Percentiles rank a stretch among this genome's conserved stretches.
phyloP scores from a whole-genome alignment of 768 basidiomycete genomes.

The Termitomyces sp. region DNA sequence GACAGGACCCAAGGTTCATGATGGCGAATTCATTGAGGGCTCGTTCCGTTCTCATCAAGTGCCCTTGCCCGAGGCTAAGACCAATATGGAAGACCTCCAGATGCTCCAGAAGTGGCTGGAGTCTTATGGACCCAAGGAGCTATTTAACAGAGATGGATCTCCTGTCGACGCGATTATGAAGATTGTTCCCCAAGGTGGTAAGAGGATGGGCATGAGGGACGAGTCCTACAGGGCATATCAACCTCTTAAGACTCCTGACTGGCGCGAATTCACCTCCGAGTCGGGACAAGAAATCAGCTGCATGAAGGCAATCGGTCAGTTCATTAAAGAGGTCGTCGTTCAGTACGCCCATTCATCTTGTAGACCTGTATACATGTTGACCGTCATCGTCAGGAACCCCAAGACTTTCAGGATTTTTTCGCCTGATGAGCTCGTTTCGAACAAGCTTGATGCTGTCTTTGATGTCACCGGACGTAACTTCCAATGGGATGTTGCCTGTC shows the following conservation, averaged over 20 bases:
- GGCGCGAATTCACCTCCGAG: slow-evolving; percentile 47
- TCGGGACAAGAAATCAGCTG: slow-evolving; percentile 62
- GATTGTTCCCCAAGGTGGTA: slow-evolving; percentile 50
- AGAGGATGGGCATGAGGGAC: slow-evolving; percentile 64
- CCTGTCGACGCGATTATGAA: slow-evolving; percentile 53
- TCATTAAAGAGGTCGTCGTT: slow-evolving; percentile 50
- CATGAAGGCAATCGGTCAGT: slow-evolving; percentile 65
- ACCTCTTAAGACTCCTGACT: slow-evolving; percentile 61
- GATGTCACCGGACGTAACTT: slow-evolving; percentile 66
- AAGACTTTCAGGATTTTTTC: slow-evolving; percentile 82
- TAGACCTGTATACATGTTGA: neutral
- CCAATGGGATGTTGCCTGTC: slow-evolving; percentile 74
- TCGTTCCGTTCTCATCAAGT: slow-evolving; percentile 88
- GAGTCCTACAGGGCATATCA: slow-evolving; percentile 60
- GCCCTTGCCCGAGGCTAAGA: slow-evolving; percentile 70
- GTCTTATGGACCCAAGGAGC: slow-evolving; percentile 62
- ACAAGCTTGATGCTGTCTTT: slow-evolving; percentile 82
- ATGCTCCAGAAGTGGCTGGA: slow-evolving; percentile 67
- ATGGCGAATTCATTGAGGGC: slow-evolving; percentile 73
- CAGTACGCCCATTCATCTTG: slow-evolving; percentile 28
- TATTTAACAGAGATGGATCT: slow-evolving; percentile 52
- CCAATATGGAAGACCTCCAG: slow-evolving; percentile 52
- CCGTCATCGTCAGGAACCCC: slow-evolving; percentile 50
- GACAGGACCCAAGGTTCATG: slow-evolving; percentile 59
- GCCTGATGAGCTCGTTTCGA: slow-evolving; percentile 83